Evolutionary conservation across 805 yeast species (phyloP).

Genomic region (Maudiozyma turicensis): DNA sequence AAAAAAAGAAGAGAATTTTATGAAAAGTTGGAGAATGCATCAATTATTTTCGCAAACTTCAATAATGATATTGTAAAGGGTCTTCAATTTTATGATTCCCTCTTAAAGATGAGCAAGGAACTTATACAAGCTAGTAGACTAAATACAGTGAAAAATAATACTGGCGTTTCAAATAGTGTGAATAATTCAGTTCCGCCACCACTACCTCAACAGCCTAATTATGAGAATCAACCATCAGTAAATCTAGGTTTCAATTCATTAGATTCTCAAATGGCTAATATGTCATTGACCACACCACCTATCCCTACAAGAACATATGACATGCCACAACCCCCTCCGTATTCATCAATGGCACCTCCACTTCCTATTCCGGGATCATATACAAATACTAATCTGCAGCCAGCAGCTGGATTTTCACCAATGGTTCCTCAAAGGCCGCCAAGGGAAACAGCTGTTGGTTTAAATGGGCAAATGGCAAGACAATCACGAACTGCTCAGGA

Average conservation of each 20-base stretch:
- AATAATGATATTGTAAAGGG: slow-evolving; percentile 55
- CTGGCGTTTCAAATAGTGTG: not conserved
- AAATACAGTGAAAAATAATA: not conserved
- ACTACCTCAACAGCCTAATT: slow-evolving; percentile 5
- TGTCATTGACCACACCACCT: slow-evolving; percentile 1
- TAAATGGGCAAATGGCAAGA: slow-evolving; percentile 4
- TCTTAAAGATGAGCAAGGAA: slow-evolving; percentile 22
- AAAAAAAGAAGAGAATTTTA: slow-evolving; percentile 30
- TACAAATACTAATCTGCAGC: not conserved
- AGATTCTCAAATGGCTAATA: not conserved
- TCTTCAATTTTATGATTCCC: slow-evolving; percentile 47
- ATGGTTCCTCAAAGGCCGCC: slow-evolving; percentile 2
- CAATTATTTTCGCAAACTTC: slow-evolving; percentile 49
- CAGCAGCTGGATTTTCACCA: not conserved
- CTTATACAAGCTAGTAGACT: slow-evolving; percentile 7
- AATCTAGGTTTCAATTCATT: not conserved
- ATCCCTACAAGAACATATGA: slow-evolving; percentile 1
- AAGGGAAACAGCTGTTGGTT: slow-evolving; percentile 8
- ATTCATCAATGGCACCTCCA: not conserved
- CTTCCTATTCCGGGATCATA: not conserved
- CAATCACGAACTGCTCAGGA: slow-evolving; percentile 9
- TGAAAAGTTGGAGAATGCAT: slow-evolving; percentile 39
- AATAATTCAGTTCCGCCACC: slow-evolving; percentile 2
- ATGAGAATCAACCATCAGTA: not conserved
- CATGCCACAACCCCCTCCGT: slow-evolving; percentile 2